A percentile compares a stretch with the other conserved stretches of the same genome.
Evolutionary conservation across 805 yeast genomes (phyloP).

Genomic region (Monosporozyma siamensis): DNA sequence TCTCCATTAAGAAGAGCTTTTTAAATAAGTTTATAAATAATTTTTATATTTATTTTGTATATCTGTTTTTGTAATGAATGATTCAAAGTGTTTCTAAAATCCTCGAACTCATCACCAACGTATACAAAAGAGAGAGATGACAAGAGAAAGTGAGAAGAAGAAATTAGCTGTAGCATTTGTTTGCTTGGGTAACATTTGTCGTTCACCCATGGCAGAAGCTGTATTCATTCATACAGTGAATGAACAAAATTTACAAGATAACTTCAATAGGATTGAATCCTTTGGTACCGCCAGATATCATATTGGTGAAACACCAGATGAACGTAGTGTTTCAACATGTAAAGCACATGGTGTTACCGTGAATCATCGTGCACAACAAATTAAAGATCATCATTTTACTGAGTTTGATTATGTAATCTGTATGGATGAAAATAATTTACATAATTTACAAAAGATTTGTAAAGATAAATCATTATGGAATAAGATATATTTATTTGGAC

Average conservation of each 20-base stretch:
- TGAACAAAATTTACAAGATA: slow-evolving; percentile 32
- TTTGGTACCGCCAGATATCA: slow-evolving; percentile 87
- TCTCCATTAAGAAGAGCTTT: slow-evolving; percentile 73
- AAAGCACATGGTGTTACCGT: slow-evolving; percentile 63
- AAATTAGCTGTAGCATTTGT: slow-evolving; percentile 70
- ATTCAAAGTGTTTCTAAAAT: no score
- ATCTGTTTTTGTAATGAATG: not conserved
- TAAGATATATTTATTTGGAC: slow-evolving; percentile 61
- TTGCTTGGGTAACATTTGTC: slow-evolving; percentile 85
- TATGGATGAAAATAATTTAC: slow-evolving; percentile 57
- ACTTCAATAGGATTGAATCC: slow-evolving; percentile 61
- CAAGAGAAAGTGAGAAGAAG: slow-evolving; percentile 6
- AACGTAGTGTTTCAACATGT: slow-evolving; percentile 62
- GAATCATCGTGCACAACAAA: slow-evolving; percentile 65
- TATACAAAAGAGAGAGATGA: slow-evolving; percentile 5
- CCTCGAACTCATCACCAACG: not conserved
- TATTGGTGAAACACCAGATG: slow-evolving; percentile 73
- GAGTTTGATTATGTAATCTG: slow-evolving; percentile 61
- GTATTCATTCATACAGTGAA: slow-evolving; percentile 62
- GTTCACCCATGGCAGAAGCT: slow-evolving; percentile 98
- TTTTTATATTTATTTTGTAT: no score
- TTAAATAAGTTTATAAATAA: no score
- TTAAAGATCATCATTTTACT: slow-evolving; percentile 40
- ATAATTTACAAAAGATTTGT: slow-evolving; percentile 38
- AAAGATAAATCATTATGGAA: slow-evolving; percentile 37